Evolutionary conservation across 2,329 filamentous ascomycete species (phyloP), one percentile per base, ranked within the genome.

Genomic region (Venturia pyrina): DNA sequence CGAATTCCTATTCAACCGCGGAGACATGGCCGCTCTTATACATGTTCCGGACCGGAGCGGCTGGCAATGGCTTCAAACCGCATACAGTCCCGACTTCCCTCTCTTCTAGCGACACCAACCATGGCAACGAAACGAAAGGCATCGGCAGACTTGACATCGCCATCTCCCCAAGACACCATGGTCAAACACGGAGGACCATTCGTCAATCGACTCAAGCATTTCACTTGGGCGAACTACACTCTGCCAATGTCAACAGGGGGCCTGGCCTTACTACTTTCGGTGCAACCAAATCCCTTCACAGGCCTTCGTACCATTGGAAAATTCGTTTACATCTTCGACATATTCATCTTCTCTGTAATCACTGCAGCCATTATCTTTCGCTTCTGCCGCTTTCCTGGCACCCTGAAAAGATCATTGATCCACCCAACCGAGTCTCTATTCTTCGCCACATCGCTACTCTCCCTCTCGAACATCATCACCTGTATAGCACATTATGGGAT

Each of bases 211-310:
- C 28, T 34, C 6, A 50, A 50, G 21, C 37, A 43, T 24, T 43
- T 62, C 10, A 62, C 85, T 0, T 87, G 86, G 87, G 86, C 85
- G 19, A 90, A 88, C 88, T 93, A 87, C 75, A 89, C 88, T 1
- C 78, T 86, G 40, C 87, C 87, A 1, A 91, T 91, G 89, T 89
- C 87, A 61, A 90, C 88, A 0, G 89, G 89, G 43, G 88, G 88
- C 0, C 75, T 92, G 1, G 84, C 88, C 0, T 75, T 88, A 1
- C 80, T 91, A 19, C 80, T 92, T 53, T 81, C 82, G 2, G 84
- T 86, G 63, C 79, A 79, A 21, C 89, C 89, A 8, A 83, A 86
- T 70, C 78, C 80, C 65, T 93, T 93, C 73, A 72, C 77, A 0
- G 88, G 88, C 0, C 77, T 91, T 1, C 73, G 76, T 5, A 82